Evolutionary conservation across 345 rosid species (phyloP).

Genomic region (Dovyalis caffra): DNA sequence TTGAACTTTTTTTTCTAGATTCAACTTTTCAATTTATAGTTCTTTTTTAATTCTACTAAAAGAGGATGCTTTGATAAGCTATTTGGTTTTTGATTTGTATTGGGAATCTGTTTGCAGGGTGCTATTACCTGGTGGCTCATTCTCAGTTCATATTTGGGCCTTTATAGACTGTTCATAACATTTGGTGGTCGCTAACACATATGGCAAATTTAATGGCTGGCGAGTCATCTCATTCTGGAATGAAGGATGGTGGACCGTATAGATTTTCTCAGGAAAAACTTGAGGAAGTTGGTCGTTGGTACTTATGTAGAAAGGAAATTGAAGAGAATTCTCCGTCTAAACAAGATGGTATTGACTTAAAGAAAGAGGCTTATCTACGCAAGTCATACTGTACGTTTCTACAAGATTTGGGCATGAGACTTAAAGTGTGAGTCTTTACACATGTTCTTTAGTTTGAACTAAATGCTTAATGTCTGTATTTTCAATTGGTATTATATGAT

Average conservation of each 20-base stretch:
- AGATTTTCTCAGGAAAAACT: slow-evolving; percentile 49
- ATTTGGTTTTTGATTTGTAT: background rate
- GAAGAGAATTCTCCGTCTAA: slow-evolving; percentile 94
- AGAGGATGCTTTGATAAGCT: background rate
- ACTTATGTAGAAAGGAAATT: slow-evolving; percentile 80
- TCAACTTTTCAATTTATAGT: background rate
- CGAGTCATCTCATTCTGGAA: slow-evolving; percentile 34
- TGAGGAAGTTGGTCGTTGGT: slow-evolving; percentile 76
- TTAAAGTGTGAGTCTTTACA: slow-evolving; percentile 63
- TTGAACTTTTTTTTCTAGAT: background rate
- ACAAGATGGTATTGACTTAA: slow-evolving; percentile 83
- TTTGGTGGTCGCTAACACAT: background rate
- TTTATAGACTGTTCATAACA: slow-evolving; percentile 4
- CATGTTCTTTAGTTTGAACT: background rate
- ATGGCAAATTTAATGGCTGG: slow-evolving; percentile 22
- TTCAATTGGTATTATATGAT: background rate
- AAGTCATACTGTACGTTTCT: slow-evolving; percentile 96
- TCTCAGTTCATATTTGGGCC: background rate
- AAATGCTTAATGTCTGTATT: background rate
- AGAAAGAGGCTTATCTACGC: slow-evolving; percentile 89
- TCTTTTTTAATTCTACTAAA: background rate
- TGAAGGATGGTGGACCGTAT: slow-evolving; percentile 26
- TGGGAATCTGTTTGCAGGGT: slow-evolving; percentile 3
- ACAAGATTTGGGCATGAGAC: slow-evolving; percentile 96
- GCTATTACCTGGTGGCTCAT: background rate